Evolutionary conservation across 192 early-diverging fungal species (phyloP), one percentile per base, ranked within the genome.

Genomic region (Podila epicladia): DNA sequence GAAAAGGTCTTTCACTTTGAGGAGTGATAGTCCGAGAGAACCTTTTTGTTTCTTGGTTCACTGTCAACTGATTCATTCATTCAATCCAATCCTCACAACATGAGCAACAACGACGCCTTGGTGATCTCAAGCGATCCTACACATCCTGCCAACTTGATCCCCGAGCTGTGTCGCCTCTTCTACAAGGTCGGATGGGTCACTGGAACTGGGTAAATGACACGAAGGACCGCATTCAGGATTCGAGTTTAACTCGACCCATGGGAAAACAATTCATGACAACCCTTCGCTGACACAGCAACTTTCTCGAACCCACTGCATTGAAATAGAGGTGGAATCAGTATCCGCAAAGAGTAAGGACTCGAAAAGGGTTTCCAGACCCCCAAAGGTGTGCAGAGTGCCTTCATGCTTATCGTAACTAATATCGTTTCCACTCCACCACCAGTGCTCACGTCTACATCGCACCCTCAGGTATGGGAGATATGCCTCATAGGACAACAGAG

Each of bases 121-220:
- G 84, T 90, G 63, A 64, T 71, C 9, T 92, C 91, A 4, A 67
- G 75, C 8, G 92, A 94, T 82, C 83, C 78, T 62, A 70, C 85
- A 31, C 93, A 94, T 65, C 93, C 93, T 19, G 78, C 91, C n/a
- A 92, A 97, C 86, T 85, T 99, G 73, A 98, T 99, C 64, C 96
- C 97, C 31, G 94, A 95, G 73, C 91, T 99, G 20, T 98, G 97
- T 77, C 83, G 87, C 61, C 86, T 91, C 64, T 97, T 99, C 82
- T 99, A 97, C 87, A 82, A 84, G 32, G 86, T 93, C 17, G 97
- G 97, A 24, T 99, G 96, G 96, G 94, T 98, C 48, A 99, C 96
- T 2, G 97, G 97, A 24, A 98, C 97, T 0, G 97, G 97, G 90
- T 91, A 85, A 64, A 15, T 17, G 41, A 45, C 41, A 15, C 12